phyloP scores from a whole-genome alignment of 306 rosid genomes.

The Vigna reflexopilosa region DNA sequence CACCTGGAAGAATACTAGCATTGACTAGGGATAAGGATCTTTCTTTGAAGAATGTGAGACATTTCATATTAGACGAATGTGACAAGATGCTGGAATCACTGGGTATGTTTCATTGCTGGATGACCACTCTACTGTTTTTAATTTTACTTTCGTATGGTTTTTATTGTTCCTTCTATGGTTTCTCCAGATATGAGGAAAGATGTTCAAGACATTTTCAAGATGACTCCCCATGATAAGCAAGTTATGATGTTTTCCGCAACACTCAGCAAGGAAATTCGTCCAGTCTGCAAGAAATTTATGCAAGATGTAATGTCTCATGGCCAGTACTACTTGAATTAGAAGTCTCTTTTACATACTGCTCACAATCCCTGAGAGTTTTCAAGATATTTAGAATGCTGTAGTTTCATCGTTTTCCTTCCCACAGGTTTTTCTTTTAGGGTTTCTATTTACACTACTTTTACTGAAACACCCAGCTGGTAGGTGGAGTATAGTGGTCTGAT shows the following conservation, averaged over 20 bases:
- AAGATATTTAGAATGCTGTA: conserved; percentile 51
- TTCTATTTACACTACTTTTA: conserved; percentile 38
- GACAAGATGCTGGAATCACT: conserved; percentile 99
- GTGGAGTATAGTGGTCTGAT: conserved; percentile 35
- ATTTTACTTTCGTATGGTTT: not conserved
- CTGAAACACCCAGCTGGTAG: conserved; percentile 43
- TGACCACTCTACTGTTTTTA: not conserved
- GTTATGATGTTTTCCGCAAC: conserved; percentile 99
- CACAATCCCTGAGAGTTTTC: conserved; percentile 59
- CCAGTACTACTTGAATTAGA: conserved; percentile 87
- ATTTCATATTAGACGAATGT: conserved; percentile 94
- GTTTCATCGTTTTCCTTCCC: conserved; percentile 48
- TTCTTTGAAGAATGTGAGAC: conserved; percentile 91
- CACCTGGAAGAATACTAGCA: conserved; percentile 95
- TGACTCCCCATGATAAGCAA: conserved; percentile 99
- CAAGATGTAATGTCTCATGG: conserved; percentile 99
- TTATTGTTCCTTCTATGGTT: conserved; percentile 35
- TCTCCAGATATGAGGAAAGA: conserved; percentile 96
- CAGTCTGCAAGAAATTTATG: conserved; percentile 99
- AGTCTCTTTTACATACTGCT: conserved; percentile 76
- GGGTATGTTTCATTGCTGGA: conserved; percentile 57
- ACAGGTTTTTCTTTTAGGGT: conserved; percentile 32
- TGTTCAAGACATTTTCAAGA: conserved; percentile 95
- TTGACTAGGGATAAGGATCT: conserved; percentile 89
- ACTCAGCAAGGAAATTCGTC: conserved; percentile 99